Evolutionary conservation across 148 eudicot species (phyloP).

Genomic region (Rhododendron henanense): DNA sequence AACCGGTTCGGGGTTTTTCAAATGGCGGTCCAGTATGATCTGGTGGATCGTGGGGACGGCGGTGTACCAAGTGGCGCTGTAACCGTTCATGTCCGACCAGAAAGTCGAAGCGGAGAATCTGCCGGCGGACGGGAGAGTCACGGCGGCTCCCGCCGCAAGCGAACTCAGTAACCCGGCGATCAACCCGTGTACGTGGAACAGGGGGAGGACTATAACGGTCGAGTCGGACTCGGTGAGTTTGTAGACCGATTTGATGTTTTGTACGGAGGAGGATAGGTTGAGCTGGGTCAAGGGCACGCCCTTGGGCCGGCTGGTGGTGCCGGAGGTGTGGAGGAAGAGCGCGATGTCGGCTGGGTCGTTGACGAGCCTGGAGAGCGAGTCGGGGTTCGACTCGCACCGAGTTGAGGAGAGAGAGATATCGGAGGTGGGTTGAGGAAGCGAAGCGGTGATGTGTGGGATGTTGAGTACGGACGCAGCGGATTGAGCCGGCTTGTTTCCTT

Average conservation of each 20-base stretch:
- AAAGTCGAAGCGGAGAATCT: conserved; percentile 84
- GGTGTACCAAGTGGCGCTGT: conserved; percentile 90
- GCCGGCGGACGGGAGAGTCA: conserved; percentile 70
- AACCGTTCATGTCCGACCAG: conserved; percentile 72
- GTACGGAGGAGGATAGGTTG: conserved; percentile 62
- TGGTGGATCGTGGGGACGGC: conserved; percentile 98
- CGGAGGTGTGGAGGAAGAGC: conserved; percentile 93
- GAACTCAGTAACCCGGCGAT: conserved; percentile 68
- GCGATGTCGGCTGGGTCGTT: conserved; percentile 76
- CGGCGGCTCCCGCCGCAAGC: conserved; percentile 72
- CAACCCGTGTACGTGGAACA: conserved; percentile 90
- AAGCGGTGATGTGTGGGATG: conserved; percentile 53
- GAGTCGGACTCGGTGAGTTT: conserved; percentile 73
- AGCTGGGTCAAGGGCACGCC: conserved; percentile 86
- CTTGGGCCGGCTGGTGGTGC: conserved; percentile 94
- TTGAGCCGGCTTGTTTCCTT: conserved; percentile 71
- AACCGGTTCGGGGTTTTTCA: conserved; percentile 46
- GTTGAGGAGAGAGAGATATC: conserved; percentile 32
- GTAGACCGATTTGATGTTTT: conserved; percentile 68
- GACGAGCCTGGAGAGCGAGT: conserved; percentile 15
- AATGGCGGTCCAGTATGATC: conserved; percentile 71
- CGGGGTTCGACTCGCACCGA: conserved; percentile 18
- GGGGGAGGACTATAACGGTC: conserved; percentile 78
- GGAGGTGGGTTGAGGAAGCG: conserved; percentile 29
- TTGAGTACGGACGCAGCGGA: conserved; percentile 58